phyloP scores from a whole-genome alignment of 345 rosid species.

The Heritiera littoralis region DNA sequence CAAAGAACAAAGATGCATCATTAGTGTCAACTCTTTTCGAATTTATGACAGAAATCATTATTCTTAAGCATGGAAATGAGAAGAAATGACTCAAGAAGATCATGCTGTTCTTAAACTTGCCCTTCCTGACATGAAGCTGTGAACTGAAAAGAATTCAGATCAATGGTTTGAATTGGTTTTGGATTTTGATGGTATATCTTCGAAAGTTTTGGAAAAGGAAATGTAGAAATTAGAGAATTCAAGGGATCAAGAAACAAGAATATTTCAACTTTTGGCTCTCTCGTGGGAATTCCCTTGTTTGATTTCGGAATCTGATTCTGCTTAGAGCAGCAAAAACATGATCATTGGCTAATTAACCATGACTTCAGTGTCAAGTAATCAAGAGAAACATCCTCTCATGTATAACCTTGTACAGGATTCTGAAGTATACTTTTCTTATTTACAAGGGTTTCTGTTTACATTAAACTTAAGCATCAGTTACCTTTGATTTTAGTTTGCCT shows the following conservation, averaged over 20 bases:
- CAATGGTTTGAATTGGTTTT: not conserved
- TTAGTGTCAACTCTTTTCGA: not conserved
- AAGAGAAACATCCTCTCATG: conserved; percentile 15
- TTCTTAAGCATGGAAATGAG: not conserved
- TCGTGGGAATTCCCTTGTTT: conserved; percentile 14
- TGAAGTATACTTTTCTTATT: conserved; percentile 35
- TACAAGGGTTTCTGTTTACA: conserved; percentile 20
- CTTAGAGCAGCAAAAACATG: not conserved
- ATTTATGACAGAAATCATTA: not conserved
- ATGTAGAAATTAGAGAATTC: conserved; percentile 16
- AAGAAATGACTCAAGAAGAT: not conserved
- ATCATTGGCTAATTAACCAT: not conserved
- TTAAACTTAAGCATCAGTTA: conserved; percentile 24
- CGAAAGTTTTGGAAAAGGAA: not conserved
- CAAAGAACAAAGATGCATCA: not conserved
- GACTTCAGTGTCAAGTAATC: not conserved
- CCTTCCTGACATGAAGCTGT: conserved; percentile 33
- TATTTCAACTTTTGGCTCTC: not conserved
- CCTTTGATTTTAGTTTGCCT: not conserved
- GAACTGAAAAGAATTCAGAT: conserved; percentile 7
- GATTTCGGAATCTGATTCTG: conserved; percentile 39
- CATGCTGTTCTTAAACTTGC: conserved; percentile 22
- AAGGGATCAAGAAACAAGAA: not conserved
- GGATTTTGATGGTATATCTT: not conserved
- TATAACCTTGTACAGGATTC: conserved; percentile 10